Evolutionary conservation across 257 asterid species (phyloP).

Genomic region (Jaltomata sinuosa): DNA sequence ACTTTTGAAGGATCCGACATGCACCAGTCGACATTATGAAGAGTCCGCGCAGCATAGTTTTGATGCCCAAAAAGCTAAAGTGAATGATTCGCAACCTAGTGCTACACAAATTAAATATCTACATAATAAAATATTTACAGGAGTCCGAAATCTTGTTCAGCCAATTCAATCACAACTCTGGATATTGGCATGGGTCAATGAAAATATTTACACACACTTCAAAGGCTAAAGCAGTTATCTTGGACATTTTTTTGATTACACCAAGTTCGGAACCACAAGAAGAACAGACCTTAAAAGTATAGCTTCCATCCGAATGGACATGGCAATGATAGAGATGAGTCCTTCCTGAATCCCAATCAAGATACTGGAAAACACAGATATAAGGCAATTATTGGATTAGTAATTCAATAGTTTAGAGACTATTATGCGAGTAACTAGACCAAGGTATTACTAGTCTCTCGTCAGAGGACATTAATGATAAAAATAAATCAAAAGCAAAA

Average conservation of each 20-base stretch:
- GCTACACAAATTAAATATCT: neutral
- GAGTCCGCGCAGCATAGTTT: no score
- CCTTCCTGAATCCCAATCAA: conserved; percentile 59
- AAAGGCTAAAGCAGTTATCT: neutral
- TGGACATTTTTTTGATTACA: neutral
- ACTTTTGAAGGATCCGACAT: no score
- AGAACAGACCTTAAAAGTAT: conserved; percentile 52
- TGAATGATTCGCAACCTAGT: neutral
- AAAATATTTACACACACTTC: neutral
- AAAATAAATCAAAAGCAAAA: neutral
- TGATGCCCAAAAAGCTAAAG: neutral
- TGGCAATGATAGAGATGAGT: conserved; percentile 49
- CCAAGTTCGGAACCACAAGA: neutral
- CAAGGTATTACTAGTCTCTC: neutral
- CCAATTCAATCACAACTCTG: neutral
- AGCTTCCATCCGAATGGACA: conserved; percentile 36
- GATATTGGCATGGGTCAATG: neutral
- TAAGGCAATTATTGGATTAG: neutral
- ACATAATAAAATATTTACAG: neutral
- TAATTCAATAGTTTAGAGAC: neutral
- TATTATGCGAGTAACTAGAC: neutral
- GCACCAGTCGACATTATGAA: no score
- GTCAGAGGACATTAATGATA: neutral
- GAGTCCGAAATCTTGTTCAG: neutral
- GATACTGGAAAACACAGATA: conserved; percentile 32